Conservation (phyloP, 148 eudicot species). For the Rhododendron griersonianum region DNA sequence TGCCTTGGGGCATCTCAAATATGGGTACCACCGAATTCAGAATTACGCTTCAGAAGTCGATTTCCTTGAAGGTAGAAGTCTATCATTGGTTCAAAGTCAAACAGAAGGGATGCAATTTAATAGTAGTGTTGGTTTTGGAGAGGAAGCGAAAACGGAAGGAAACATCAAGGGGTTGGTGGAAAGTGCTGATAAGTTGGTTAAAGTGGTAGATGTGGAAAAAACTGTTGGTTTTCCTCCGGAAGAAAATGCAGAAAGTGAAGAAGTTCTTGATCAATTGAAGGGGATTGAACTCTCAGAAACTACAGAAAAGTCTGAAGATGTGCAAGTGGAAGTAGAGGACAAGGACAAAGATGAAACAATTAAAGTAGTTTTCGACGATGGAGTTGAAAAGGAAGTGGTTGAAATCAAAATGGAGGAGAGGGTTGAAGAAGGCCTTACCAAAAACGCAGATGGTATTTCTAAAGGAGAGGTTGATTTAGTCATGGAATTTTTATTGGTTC, state of each 20-base stretch:
- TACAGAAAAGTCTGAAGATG: conserved; percentile 2
- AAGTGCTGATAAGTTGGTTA: not conserved
- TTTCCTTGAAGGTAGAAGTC: conserved; percentile 9
- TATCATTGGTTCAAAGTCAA: not conserved
- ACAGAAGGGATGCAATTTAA: not conserved
- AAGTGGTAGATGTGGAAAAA: conserved; percentile 11
- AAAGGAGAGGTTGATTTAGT: not conserved
- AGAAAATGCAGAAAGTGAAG: conserved; percentile 6
- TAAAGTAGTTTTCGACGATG: not conserved
- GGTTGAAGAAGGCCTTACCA: not conserved
- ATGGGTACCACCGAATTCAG: conserved; percentile 8
- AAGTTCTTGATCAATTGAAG: not conserved
- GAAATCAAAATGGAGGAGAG: not conserved
- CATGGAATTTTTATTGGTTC: not conserved
- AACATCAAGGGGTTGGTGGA: not conserved
- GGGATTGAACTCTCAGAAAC: conserved; percentile 5
- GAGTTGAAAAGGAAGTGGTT: not conserved
- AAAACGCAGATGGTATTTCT: not conserved
- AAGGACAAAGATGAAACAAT: conserved; percentile 2
- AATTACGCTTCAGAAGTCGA: conserved; percentile 15
- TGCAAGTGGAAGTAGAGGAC: conserved; percentile 4
- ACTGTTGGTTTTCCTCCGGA: not conserved
- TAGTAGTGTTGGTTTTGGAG: not conserved
- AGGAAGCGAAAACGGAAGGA: not conserved
- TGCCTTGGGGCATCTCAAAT: not conserved